phyloP scores from a whole-genome alignment of 2,329 filamentous ascomycete genomes.

The Aplosporella prunicola region DNA sequence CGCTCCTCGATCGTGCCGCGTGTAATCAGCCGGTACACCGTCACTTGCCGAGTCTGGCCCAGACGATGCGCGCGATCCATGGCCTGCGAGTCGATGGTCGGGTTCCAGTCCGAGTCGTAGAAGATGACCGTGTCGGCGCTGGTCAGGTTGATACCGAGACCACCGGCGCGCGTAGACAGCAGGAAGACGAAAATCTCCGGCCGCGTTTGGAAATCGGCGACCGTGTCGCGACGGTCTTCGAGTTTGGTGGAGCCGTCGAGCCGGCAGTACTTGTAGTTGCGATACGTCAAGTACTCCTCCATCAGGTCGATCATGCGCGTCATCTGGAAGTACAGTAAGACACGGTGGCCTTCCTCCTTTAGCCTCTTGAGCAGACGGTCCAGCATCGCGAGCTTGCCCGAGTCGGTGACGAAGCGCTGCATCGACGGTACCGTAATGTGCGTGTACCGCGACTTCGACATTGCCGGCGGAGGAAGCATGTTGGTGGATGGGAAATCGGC shows the following conservation, averaged over 20 bases:
- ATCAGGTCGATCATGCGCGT: constrained; percentile 99
- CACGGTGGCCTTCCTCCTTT: constrained; percentile 86
- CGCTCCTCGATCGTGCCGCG: constrained; percentile 95
- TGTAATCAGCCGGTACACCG: constrained; percentile 94
- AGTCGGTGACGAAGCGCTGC: constrained; percentile 95
- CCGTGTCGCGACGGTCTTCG: constrained; percentile 91
- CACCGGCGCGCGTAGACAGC: constrained; percentile 89
- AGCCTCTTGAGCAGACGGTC: constrained; percentile 80
- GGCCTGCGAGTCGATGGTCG: constrained; percentile 95
- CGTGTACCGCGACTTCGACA: constrained; percentile 74
- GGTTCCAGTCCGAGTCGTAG: constrained; percentile 99
- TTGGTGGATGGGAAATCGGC: constrained; percentile 52
- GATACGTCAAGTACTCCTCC: constrained; percentile 97
- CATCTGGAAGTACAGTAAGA: constrained; percentile 99
- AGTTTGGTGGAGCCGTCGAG: constrained; percentile 95
- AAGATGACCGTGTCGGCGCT: constrained; percentile 98
- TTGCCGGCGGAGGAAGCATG: constrained; percentile 69
- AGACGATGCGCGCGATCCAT: constrained; percentile 99
- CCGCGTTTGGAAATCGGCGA: constrained; percentile 89
- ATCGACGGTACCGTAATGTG: constrained; percentile 92
- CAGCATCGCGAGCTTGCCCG: constrained; percentile 86
- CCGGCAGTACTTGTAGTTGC: constrained; percentile 97
- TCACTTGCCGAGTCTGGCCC: constrained; percentile 90
- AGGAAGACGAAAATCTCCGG: constrained; percentile 97
- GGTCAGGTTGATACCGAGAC: constrained; percentile 94